Evolutionary conservation across 768 basidiomycete genomes (phyloP).

Genomic region (Boletellus ananiceps): DNA sequence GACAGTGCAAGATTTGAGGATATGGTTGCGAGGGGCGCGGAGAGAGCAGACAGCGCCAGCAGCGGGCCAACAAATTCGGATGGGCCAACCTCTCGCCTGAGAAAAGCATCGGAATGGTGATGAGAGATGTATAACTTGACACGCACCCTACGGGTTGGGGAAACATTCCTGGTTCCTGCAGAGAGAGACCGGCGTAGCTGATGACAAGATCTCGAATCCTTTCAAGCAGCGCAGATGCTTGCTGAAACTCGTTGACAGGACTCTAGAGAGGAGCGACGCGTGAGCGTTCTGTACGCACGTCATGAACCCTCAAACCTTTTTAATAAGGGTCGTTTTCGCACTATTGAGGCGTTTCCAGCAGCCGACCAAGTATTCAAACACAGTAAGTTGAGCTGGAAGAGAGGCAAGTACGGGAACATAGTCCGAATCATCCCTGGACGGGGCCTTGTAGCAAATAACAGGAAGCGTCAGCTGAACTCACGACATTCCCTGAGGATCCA

Average conservation of each 20-base stretch:
- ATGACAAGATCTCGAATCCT: constrained; percentile 79
- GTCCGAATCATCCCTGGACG: constrained; percentile 64
- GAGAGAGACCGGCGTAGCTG: constrained; percentile 80
- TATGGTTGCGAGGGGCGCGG: constrained; percentile 56
- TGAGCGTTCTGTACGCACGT: constrained; percentile 33
- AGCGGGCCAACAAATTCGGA: constrained; percentile 81
- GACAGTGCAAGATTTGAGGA: constrained; percentile 49
- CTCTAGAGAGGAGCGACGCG: constrained; percentile 28
- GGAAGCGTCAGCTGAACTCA: constrained; percentile 34
- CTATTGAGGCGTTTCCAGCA: constrained; percentile 87
- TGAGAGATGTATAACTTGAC: neutral
- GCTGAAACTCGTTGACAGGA: constrained; percentile 51
- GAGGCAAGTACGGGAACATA: constrained; percentile 70
- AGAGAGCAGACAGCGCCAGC: constrained; percentile 65
- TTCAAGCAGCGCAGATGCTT: constrained; percentile 61
- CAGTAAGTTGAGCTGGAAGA: constrained; percentile 71
- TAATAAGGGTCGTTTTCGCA: constrained; percentile 48
- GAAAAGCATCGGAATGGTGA: constrained; percentile 2
- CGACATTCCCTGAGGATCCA: constrained; percentile 71
- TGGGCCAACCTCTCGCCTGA: constrained; percentile 67
- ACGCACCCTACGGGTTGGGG: constrained; percentile 77
- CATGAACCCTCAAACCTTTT: constrained; percentile 45
- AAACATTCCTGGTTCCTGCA: constrained; percentile 95
- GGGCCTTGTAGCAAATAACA: neutral
- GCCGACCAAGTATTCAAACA: constrained; percentile 85